Conservation (phyloP, 148 eudicot species). For the Amaranthus palmeri region DNA sequence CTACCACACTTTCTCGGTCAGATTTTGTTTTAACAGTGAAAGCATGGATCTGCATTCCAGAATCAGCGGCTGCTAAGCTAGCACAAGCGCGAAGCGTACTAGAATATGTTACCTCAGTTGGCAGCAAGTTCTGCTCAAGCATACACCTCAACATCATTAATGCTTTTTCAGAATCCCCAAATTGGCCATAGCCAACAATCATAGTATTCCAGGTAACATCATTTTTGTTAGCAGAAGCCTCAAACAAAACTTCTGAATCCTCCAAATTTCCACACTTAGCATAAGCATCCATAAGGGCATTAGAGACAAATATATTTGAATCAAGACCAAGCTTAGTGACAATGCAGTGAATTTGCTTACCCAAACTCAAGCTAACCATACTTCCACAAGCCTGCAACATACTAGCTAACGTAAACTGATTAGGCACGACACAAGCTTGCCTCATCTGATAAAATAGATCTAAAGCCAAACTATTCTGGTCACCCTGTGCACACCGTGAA, state of each 20-base stretch:
- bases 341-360: slow-evolving; percentile 59
- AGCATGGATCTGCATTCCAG: slow-evolving; percentile 73
- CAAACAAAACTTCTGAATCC: slow-evolving; percentile 49
- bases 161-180: slow-evolving; percentile 63
- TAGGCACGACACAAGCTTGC: slow-evolving; percentile 52
- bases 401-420: slow-evolving; percentile 76
- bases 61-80: slow-evolving; percentile 52
- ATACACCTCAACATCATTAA: slow-evolving; percentile 51
- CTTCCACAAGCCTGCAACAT: slow-evolving; percentile 72
- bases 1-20: slow-evolving; percentile 50
- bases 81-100: slow-evolving; percentile 80
- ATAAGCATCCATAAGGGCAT: slow-evolving; percentile 84
- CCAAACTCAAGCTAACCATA: slow-evolving; percentile 36
- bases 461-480: slow-evolving; percentile 52
- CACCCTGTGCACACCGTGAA: slow-evolving; percentile 70
- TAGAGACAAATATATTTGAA: slow-evolving; percentile 53
- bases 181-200: slow-evolving; percentile 69
- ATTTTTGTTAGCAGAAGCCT: slow-evolving; percentile 43
- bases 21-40: slow-evolving; percentile 57
- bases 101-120: slow-evolving; percentile 78
- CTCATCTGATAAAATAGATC: slow-evolving; percentile 60
- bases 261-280: slow-evolving; percentile 75
- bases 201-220: slow-evolving; percentile 86
- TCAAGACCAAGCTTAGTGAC: slow-evolving; percentile 59
- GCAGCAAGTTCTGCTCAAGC: slow-evolving; percentile 48